Conservation (phyloP, 768 basidiomycete genomes). For the Phylloporus arenicola region DNA sequence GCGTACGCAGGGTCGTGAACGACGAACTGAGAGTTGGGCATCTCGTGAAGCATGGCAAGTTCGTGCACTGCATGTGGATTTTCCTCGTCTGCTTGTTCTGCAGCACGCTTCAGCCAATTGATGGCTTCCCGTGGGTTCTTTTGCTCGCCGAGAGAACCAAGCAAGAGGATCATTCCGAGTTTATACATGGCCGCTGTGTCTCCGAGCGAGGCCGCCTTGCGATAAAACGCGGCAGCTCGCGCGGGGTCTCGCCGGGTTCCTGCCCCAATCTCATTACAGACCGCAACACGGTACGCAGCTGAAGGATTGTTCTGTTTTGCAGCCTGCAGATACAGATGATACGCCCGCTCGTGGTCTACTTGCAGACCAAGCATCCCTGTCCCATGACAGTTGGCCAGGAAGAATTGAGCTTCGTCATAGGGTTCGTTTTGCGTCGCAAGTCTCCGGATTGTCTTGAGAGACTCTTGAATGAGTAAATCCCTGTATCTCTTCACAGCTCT, state of each 20-base stretch:
- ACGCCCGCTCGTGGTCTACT: constrained; percentile 96
- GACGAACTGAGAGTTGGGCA: constrained; percentile 59
- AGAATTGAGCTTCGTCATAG: constrained; percentile 96
- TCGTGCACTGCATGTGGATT: constrained; percentile 98
- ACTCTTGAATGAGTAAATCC: constrained; percentile 80
- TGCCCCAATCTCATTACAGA: constrained; percentile 97
- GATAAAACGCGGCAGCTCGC: constrained; percentile 91
- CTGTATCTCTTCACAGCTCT: constrained; percentile 86
- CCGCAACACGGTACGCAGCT: constrained; percentile 93
- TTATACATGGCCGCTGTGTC: constrained; percentile 99
- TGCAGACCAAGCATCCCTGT: constrained; percentile 93
- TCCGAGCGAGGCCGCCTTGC: constrained; percentile 92
- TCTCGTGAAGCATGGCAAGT: constrained; percentile 82
- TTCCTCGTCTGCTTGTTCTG: constrained; percentile 95
- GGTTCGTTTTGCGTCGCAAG: constrained; percentile 89
- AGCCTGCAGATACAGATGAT: constrained; percentile 94
- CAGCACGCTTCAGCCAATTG: constrained; percentile 90
- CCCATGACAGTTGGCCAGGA: constrained; percentile 94
- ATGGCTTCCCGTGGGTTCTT: constrained; percentile 89
- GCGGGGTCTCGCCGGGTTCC: constrained; percentile 86
- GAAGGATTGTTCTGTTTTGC: constrained; percentile 95
- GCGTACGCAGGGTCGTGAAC: constrained; percentile 79
- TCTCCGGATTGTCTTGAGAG: constrained; percentile 86
- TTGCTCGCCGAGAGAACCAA: constrained; percentile 76
- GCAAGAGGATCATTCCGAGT: constrained; percentile 94